These are phyloP conservation scores for Fusarium sp. DNA, from an alignment of 2,329 filamentous ascomycete species.

Conservation along the genomic window DNA sequence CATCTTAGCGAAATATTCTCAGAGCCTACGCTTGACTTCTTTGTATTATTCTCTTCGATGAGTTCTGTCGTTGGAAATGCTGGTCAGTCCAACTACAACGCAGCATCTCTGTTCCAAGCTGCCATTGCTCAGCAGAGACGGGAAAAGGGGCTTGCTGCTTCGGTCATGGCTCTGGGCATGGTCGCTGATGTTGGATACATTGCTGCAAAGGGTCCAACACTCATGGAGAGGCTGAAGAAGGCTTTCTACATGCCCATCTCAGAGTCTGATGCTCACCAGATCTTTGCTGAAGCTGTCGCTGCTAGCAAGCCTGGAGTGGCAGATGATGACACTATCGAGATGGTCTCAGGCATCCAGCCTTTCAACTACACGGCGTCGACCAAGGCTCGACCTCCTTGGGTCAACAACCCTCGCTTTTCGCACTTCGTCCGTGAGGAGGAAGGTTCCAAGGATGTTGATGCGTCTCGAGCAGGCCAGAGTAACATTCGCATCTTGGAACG, in stretches of 20 bases:
- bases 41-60: background rate
- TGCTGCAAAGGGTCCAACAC: background rate
- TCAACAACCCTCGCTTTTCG: background rate
- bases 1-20: background rate
- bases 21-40: background rate
- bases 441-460: background rate
- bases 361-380: background rate
- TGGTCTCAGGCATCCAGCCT: background rate
- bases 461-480: background rate
- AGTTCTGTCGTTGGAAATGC: background rate
- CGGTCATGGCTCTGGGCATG: background rate
- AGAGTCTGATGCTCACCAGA: background rate
- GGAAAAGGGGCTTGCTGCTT: background rate
- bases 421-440: background rate
- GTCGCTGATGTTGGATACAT: background rate
- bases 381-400: constrained; percentile 1
- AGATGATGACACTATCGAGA: background rate
- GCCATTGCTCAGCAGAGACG: background rate
- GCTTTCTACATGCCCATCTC: background rate
- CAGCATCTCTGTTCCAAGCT: background rate
- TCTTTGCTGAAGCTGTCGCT: background rate
- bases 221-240: background rate
- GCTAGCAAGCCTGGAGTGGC: background rate
- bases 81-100: constrained; percentile 1
- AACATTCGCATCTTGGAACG: background rate